Evolutionary conservation across 192 early-diverging fungal species (phyloP).

Genomic region (Linnemannia zychae): DNA sequence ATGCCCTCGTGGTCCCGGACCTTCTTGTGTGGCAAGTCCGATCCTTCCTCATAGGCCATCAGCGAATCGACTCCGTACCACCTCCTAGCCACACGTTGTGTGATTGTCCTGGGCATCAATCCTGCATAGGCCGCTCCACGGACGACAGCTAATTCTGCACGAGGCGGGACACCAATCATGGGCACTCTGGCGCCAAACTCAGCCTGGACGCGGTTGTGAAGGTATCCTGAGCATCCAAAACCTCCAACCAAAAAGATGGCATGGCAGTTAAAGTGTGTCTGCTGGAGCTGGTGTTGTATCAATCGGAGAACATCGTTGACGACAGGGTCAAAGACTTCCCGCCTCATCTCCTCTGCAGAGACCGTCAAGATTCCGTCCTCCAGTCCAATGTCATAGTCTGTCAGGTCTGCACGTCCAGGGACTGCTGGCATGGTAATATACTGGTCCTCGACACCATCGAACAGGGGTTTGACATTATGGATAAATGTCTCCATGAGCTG

Average conservation of each 20-base stretch:
- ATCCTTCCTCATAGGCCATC: constrained; percentile 61
- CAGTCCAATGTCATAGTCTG: constrained; percentile 54
- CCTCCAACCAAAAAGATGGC: constrained; percentile 72
- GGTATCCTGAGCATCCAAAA: constrained; percentile 66
- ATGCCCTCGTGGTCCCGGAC: constrained; percentile 55
- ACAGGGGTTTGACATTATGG: constrained; percentile 64
- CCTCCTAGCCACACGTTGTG: constrained; percentile 62
- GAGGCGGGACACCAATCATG: constrained; percentile 64
- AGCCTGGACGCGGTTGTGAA: constrained; percentile 60
- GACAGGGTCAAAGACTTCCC: constrained; percentile 71
- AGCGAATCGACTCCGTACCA: constrained; percentile 68
- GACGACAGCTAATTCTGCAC: constrained; percentile 68
- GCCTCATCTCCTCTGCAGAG: constrained; percentile 60
- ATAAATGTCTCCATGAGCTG: constrained; percentile 65
- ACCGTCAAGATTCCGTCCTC: constrained; percentile 64
- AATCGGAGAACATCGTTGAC: constrained; percentile 65
- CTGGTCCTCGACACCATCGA: constrained; percentile 60
- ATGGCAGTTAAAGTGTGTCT: constrained; percentile 46
- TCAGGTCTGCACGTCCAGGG: constrained; percentile 51
- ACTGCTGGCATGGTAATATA: constrained; percentile 59
- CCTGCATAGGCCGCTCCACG: constrained; percentile 68
- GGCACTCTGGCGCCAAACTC: constrained; percentile 61
- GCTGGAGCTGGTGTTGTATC: constrained; percentile 65
- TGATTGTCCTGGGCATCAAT: constrained; percentile 63
- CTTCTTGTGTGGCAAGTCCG: constrained; percentile 56